Conservation (phyloP, 139 green algal genomes). For the Chlamydomonas sp. region DNA sequence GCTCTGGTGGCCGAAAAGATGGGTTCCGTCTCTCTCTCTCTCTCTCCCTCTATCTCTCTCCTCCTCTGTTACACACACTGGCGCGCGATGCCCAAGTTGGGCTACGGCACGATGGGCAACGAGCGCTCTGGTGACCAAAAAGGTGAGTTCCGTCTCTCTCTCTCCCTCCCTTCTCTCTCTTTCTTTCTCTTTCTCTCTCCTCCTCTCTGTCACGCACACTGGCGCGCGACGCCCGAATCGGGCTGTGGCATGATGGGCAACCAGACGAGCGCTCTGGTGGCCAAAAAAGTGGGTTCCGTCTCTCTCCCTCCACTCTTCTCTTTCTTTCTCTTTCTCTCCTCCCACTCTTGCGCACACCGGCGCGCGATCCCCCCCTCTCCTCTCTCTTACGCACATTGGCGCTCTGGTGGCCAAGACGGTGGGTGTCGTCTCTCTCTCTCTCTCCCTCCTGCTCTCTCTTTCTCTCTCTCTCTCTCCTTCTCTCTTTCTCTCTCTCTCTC, state of each 20-base stretch:
- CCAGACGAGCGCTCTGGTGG: slow-evolving; percentile 85
- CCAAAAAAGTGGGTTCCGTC: slow-evolving; percentile 83
- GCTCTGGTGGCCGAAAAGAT: slow-evolving; percentile 85
- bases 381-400: slow-evolving; percentile 75
- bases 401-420: slow-evolving; percentile 85
- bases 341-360: slow-evolving; percentile 91
- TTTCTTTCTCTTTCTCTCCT: no score
- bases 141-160: no score
- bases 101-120: slow-evolving; percentile 41
- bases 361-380: slow-evolving; percentile 24
- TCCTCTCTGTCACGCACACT: slow-evolving; percentile 94
- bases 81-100: slow-evolving; percentile 22
- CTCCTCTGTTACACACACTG: slow-evolving; percentile 95
- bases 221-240: slow-evolving; percentile 34
- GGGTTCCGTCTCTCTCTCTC: no score
- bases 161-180: no score
- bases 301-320: no score
- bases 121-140: slow-evolving; percentile 85
- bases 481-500: no score
- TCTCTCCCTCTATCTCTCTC: no score
- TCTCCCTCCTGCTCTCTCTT: no score
- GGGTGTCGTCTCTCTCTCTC: no score
- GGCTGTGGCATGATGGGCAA: slow-evolving; percentile 41
- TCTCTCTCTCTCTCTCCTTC: no score
- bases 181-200: no score